Evolutionary conservation across 768 basidiomycete genomes (phyloP), one percentile per base, ranked within the genome.

Genomic region (Rubroboletus satanas): DNA sequence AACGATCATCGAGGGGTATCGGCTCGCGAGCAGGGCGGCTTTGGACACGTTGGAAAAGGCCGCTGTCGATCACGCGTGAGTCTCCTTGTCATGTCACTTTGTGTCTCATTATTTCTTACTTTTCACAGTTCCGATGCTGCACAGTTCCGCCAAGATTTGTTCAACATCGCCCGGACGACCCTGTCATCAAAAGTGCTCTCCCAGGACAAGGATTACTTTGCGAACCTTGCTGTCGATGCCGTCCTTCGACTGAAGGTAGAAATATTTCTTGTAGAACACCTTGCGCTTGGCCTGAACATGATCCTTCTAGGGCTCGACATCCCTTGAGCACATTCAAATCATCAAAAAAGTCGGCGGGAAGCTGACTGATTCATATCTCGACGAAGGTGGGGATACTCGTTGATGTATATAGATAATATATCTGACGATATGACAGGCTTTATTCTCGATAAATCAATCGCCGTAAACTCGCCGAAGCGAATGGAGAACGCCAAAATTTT

Each of bases 281-380:
- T 41, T 17, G 36, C 15, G 8, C 23, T 52, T 45, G 39, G n/a
- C 23, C 36, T 58, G 45, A 62, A 42, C 31, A 7, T 36, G n/a
- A 2, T n/a, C 36, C 8, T 15, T 46, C 7, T 64, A 93, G 89
- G 97, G 97, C 36, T 97, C 94, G 36, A 94, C 91, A 48, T 89
- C 98, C 74, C 79, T 99, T 33, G 96, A 99, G 62, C 94, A 98
- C 71, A 98, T 99, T 61, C 96, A 99, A 73, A 88, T 98, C 71
- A 99, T 98, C 78, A 99, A 99, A 82, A 98, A 98, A 74, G 92
- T 91, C n/a, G 96, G 96, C 54, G 96, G 96, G 48, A 99, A 98
- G 77, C 80, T 99, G 64, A 96, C 93, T 0, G 96, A 98, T 66
- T 96, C 93, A 7, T 99, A 98, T 77, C 83, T 99, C 33, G 95